These are phyloP conservation scores for Aspergillus coremiiformis DNA, from an alignment of 495 filamentous ascomycete species.

Conservation along the genomic window DNA sequence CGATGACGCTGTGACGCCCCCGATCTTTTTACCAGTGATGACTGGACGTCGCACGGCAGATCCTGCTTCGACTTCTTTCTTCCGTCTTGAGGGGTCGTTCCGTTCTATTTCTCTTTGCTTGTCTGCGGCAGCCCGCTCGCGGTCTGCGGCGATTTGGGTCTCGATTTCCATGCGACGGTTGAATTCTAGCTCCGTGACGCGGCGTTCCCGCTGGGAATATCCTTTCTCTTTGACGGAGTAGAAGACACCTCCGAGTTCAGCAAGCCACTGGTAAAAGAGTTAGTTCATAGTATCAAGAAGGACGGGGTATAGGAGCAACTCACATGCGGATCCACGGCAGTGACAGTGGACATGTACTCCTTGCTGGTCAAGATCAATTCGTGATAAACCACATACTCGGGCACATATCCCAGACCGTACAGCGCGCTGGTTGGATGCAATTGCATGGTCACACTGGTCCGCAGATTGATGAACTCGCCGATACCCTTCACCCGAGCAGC, in stretches of 20 bases:
- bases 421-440: conserved; percentile 90
- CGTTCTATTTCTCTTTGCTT: conserved; percentile 47
- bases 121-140: conserved; percentile 50
- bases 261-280: conserved; percentile 62
- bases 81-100: conserved; percentile 30
- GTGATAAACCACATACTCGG: conserved; percentile 97
- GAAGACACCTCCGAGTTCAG: conserved; percentile 96
- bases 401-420: conserved; percentile 86
- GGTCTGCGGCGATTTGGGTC: conserved; percentile 84
- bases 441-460: conserved; percentile 88
- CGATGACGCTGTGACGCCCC: conserved; percentile 35
- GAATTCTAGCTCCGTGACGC: conserved; percentile 89
- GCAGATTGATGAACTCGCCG: conserved; percentile 93
- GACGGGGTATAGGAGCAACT: conserved; percentile 15
- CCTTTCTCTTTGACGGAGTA: conserved; percentile 98
- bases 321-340: conserved; percentile 85
- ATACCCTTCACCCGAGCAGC: conserved; percentile 96
- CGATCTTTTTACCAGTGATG: conserved; percentile 30
- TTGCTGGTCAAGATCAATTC: conserved; percentile 95
- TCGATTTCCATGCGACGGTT: conserved; percentile 95
- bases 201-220: conserved; percentile 81
- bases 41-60: conserved; percentile 35
- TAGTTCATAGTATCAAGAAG: neutral
- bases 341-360: conserved; percentile 98
- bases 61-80: conserved; percentile 34